Conservation (phyloP, 768 basidiomycete species). For the Tulasnella sp. region DNA sequence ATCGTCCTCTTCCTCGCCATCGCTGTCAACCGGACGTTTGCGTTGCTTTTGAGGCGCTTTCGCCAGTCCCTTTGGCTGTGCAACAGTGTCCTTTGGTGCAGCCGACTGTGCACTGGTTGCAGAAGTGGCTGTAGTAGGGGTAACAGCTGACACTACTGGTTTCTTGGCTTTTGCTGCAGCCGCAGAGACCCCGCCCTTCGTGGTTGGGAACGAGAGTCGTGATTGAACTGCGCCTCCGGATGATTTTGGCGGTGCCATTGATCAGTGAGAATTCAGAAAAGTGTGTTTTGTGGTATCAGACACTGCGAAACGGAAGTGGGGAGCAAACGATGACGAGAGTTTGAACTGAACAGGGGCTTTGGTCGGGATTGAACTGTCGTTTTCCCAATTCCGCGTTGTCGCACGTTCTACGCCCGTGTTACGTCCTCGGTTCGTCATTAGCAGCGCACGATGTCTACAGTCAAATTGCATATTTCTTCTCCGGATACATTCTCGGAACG, state of each 20-base stretch:
- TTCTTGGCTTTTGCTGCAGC: not conserved
- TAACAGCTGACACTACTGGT: not conserved
- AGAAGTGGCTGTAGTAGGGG: not conserved
- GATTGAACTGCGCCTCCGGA: not conserved
- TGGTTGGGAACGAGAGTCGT: slow-evolving; percentile 1
- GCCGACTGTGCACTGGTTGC: not conserved
- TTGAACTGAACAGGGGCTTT: not conserved
- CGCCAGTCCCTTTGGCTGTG: not conserved
- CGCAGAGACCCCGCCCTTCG: not conserved
- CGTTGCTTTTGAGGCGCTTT: not conserved
- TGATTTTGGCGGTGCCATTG: not conserved
- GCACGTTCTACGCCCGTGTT: not conserved
- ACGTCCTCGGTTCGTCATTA: not conserved
- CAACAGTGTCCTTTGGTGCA: not conserved
- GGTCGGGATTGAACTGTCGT: not conserved
- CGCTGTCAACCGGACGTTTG: not conserved
- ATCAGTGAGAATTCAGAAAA: not conserved
- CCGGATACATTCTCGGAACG: slow-evolving; percentile 87
- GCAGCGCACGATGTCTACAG: not conserved
- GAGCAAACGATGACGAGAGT: not conserved
- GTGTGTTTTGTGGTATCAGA: not conserved
- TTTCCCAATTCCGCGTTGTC: not conserved
- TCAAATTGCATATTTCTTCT: slow-evolving; percentile 71
- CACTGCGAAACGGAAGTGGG: not conserved
- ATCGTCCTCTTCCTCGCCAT: not conserved